These are phyloP conservation scores for Eucalyptus paniculata DNA, from an alignment of 345 rosid genomes.

Conservation along the genomic window DNA sequence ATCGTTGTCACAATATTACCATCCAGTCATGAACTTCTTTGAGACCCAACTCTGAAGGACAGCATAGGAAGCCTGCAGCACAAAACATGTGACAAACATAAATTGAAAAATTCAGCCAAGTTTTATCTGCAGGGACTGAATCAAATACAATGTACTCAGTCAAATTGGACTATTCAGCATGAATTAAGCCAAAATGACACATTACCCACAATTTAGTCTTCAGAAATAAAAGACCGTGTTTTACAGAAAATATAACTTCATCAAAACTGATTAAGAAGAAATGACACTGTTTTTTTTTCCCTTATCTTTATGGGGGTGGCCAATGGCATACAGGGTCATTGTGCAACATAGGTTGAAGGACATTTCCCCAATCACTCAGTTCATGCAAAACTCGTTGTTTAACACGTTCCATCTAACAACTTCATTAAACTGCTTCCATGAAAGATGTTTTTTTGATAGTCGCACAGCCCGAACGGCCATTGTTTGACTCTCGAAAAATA, in stretches of 20 bases:
- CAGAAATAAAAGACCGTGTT: background rate
- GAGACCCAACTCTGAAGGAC: conserved; percentile 89
- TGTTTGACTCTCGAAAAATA: no score
- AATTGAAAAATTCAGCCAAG: background rate
- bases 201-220: background rate
- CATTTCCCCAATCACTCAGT: background rate
- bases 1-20: conserved; percentile 17
- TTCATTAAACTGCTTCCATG: background rate
- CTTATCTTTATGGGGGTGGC: background rate
- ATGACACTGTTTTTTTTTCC: background rate
- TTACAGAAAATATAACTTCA: background rate
- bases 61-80: conserved; percentile 62
- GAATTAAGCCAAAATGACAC: background rate
- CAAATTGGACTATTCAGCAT: background rate
- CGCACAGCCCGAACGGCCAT: fast-evolving
- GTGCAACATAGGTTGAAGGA: background rate
- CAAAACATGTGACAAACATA: background rate
- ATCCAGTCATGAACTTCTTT: conserved; percentile 89
- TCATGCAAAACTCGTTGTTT: background rate
- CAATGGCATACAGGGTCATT: background rate
- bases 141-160: background rate
- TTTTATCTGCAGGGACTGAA: background rate
- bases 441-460: background rate
- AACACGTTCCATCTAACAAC: background rate
- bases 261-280: background rate